Percentiles rank a stretch among this genome's conserved stretches.
Evolutionary conservation across 2,329 filamentous ascomycete species (phyloP).

Genomic region (Aspergillus sp.): DNA sequence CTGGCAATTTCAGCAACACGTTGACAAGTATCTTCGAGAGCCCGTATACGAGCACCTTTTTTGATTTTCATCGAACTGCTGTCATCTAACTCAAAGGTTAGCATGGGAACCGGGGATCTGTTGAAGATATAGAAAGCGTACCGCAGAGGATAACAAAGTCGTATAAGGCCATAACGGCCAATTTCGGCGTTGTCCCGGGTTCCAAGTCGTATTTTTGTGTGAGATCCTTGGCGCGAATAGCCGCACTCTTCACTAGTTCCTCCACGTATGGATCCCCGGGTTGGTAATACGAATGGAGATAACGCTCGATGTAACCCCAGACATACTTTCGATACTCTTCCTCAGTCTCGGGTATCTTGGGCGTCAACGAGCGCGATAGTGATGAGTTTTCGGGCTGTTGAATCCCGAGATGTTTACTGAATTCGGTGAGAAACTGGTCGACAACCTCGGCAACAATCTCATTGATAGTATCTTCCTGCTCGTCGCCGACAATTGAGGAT

Average conservation of each 20-base stretch:
- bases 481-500: background rate
- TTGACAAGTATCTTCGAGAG: slow-evolving; percentile 1
- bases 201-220: background rate
- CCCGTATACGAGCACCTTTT: background rate
- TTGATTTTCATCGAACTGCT: background rate
- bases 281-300: background rate
- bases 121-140: background rate
- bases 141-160: slow-evolving; percentile 8
- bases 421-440: background rate
- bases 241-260: background rate
- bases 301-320: background rate
- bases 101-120: background rate
- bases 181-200: background rate
- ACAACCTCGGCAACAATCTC: background rate
- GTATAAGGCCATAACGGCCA: slow-evolving; percentile 5
- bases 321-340: slow-evolving; percentile 1
- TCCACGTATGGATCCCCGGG: background rate
- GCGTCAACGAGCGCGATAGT: no score
- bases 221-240: background rate
- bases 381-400: background rate
- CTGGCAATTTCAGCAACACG: background rate
- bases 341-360: background rate
- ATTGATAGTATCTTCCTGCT: background rate
- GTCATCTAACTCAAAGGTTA: background rate
- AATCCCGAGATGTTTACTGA: background rate